These are phyloP conservation scores for Pleurotus tuber-regium DNA, from an alignment of 768 basidiomycete species.

Conservation along the genomic window DNA sequence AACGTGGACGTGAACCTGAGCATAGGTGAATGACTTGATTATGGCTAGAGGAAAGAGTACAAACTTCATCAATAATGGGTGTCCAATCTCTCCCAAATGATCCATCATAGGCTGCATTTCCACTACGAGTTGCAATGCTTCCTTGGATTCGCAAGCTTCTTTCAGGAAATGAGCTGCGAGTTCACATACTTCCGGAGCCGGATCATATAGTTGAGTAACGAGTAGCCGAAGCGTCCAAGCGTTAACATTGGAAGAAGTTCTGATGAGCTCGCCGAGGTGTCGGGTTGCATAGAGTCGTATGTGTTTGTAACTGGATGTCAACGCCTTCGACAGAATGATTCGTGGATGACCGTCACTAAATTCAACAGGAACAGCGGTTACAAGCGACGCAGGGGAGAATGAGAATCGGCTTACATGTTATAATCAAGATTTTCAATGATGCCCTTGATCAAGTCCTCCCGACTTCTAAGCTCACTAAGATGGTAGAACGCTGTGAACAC, in stretches of 20 bases:
- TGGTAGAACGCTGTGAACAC: slow-evolving; percentile 97
- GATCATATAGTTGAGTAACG: slow-evolving; percentile 94
- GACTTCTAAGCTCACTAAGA: slow-evolving; percentile 82
- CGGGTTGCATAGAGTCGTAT: slow-evolving; percentile 86
- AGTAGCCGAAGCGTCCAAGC: slow-evolving; percentile 90
- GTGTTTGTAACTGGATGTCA: slow-evolving; percentile 94
- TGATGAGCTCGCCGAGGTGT: slow-evolving; percentile 81
- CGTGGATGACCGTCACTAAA: slow-evolving; percentile 90
- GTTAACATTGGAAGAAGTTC: slow-evolving; percentile 58
- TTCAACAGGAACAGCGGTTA: slow-evolving; percentile 12
- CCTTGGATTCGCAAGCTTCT: slow-evolving; percentile 83
- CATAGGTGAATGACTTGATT: not conserved
- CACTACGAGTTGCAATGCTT: slow-evolving; percentile 85
- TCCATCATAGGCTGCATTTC: slow-evolving; percentile 95
- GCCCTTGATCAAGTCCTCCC: slow-evolving; percentile 89
- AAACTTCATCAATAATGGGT: slow-evolving; percentile 84
- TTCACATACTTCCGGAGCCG: slow-evolving; percentile 85
- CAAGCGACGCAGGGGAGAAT: slow-evolving; percentile 11
- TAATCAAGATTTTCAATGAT: slow-evolving; percentile 94
- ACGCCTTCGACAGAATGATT: slow-evolving; percentile 88
- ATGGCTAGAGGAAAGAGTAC: slow-evolving; percentile 19
- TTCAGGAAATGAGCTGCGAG: slow-evolving; percentile 87
- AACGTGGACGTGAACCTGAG: slow-evolving; percentile 91
- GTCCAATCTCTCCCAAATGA: slow-evolving; percentile 91
- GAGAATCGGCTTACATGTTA: slow-evolving; percentile 79